Evolutionary conservation across 768 basidiomycete species (phyloP).

Genomic region (Lactifluus subvellereus): DNA sequence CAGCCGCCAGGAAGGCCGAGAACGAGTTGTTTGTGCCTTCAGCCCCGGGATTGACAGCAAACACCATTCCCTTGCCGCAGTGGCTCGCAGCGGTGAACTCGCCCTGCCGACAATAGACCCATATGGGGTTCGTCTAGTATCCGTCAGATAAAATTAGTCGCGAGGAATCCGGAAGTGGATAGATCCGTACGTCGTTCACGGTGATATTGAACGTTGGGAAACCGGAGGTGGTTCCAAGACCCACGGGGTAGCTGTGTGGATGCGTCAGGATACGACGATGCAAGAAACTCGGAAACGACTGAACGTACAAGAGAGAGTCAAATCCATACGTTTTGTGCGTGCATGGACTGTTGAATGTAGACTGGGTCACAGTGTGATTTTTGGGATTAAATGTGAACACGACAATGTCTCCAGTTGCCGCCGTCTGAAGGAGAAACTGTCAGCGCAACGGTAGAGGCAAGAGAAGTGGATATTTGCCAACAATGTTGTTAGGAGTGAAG

Average conservation of each 20-base stretch:
- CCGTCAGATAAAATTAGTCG: neutral
- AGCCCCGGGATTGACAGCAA: conserved; percentile 27
- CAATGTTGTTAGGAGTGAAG: conserved; percentile 7
- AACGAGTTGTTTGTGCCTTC: conserved; percentile 4
- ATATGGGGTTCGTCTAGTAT: conserved; percentile 23
- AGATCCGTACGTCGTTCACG: conserved; percentile 26
- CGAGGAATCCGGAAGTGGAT: neutral
- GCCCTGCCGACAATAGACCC: conserved; percentile 27
- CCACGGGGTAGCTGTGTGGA: conserved; percentile 26
- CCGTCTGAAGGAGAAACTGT: conserved; percentile 1
- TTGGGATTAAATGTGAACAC: conserved; percentile 28
- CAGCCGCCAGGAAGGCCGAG: conserved; percentile 1
- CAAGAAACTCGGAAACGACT: neutral
- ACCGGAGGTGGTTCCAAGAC: conserved; percentile 4
- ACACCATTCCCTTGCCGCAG: conserved; percentile 30
- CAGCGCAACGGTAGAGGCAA: neutral
- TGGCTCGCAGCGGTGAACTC: conserved; percentile 17
- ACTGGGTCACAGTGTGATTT: conserved; percentile 32
- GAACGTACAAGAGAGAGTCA: conserved; percentile 30
- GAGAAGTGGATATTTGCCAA: neutral
- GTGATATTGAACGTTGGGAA: conserved; percentile 24
- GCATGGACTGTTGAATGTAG: conserved; percentile 29
- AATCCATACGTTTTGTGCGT: conserved; percentile 23
- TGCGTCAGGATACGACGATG: neutral
- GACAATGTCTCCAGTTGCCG: conserved; percentile 25